These are phyloP conservation scores for Fusarium pseudonygamai DNA, from an alignment of 2,329 filamentous ascomycete species.

Conservation along the genomic window DNA sequence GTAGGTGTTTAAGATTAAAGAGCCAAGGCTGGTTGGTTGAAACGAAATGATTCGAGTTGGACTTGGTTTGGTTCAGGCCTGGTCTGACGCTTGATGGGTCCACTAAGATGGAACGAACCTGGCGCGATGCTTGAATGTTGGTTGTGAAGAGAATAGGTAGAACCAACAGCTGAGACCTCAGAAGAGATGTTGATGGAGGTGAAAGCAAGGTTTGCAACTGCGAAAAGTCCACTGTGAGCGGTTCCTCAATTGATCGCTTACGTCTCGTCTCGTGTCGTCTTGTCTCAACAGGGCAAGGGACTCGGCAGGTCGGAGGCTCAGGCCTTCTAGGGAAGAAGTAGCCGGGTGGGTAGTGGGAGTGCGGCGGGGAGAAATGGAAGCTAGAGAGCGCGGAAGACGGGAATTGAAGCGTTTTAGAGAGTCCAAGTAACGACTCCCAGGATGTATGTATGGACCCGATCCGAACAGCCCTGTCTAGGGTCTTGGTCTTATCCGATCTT, in stretches of 20 bases:
- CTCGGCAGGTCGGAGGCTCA: slow-evolving; percentile 12
- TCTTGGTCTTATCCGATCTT: slow-evolving; percentile 30
- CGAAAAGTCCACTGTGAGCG: slow-evolving; percentile 21
- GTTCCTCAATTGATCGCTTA: not conserved
- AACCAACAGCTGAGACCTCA: slow-evolving; percentile 15
- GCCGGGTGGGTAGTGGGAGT: slow-evolving; percentile 11
- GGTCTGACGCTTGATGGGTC: slow-evolving; percentile 19
- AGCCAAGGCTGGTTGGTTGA: slow-evolving; percentile 25
- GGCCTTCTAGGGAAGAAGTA: slow-evolving; percentile 15
- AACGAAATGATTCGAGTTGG: slow-evolving; percentile 29
- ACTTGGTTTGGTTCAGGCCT: not conserved
- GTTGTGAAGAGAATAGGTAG: not conserved
- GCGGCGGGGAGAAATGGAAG: slow-evolving; percentile 13
- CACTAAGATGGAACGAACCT: slow-evolving; percentile 29
- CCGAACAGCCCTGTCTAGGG: slow-evolving; percentile 26
- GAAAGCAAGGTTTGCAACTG: not conserved
- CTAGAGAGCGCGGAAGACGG: slow-evolving; percentile 33
- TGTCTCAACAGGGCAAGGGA: slow-evolving; percentile 10
- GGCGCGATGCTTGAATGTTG: not conserved
- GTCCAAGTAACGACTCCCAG: not conserved
- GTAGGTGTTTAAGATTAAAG: slow-evolving; percentile 10
- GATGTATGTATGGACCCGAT: not conserved
- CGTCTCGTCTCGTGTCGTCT: slow-evolving; percentile 10
- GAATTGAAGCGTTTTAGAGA: slow-evolving; percentile 31
- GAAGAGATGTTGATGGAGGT: not conserved